A percentile compares a stretch with the other conserved stretches of the same genome.
phyloP scores from a whole-genome alignment of 805 yeast genomes.

The Debaryomyces hansenii region DNA sequence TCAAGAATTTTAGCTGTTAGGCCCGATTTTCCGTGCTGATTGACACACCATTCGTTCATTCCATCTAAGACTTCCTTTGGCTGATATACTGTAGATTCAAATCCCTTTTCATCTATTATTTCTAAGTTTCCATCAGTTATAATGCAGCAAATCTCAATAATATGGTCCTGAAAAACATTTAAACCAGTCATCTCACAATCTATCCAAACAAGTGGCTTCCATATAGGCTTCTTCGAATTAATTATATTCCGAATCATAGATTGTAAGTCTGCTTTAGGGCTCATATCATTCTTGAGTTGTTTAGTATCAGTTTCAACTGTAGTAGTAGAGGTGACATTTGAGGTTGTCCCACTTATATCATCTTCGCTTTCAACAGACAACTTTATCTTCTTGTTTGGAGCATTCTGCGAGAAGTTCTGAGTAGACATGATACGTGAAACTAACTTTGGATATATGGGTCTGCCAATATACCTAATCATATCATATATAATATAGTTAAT shows the following conservation, averaged over 20 bases:
- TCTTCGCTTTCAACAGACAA: neutral
- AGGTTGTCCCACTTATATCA: neutral
- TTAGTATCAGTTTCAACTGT: neutral
- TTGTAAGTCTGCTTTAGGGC: neutral
- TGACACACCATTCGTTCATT: slow-evolving; percentile 88
- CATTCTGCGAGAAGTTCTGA: neutral
- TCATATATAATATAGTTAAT: neutral
- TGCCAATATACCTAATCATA: neutral
- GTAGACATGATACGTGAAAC: neutral
- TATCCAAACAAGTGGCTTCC: slow-evolving; percentile 75
- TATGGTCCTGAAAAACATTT: slow-evolving; percentile 69
- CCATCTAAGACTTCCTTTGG: slow-evolving; percentile 58
- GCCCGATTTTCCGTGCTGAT: slow-evolving; percentile 78
- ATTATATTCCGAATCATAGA: neutral
- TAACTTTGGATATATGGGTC: neutral
- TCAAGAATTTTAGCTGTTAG: slow-evolving; percentile 68
- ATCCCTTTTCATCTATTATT: slow-evolving; percentile 67
- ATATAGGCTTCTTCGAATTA: slow-evolving; percentile 2
- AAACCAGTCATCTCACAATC: slow-evolving; percentile 99
- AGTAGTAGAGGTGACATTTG: neutral
- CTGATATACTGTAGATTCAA: slow-evolving; percentile 77
- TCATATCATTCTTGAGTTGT: neutral
- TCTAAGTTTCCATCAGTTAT: slow-evolving; percentile 83
- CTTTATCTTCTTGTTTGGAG: neutral
- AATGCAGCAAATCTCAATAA: slow-evolving; percentile 89